A percentile compares a stretch with the other conserved stretches of the same genome.
Evolutionary conservation across 192 early-diverging fungal species (phyloP).

Genomic region (Coemansia sp.): DNA sequence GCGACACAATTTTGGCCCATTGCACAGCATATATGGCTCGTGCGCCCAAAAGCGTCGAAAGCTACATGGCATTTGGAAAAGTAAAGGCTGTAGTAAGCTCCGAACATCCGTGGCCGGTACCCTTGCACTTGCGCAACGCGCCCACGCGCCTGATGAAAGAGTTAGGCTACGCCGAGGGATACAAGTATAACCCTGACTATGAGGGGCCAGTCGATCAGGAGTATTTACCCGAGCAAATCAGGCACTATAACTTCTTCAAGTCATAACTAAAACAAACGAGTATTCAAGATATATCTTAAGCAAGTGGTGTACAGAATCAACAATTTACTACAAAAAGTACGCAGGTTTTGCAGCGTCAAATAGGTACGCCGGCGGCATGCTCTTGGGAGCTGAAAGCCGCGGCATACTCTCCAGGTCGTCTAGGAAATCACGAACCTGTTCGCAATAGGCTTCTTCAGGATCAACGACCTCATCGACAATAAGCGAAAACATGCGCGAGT

Average conservation of each 20-base stretch:
- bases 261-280: no score
- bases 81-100: slow-evolving; percentile 63
- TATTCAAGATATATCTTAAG: no score
- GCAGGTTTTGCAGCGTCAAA: no score
- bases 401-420: slow-evolving; percentile 41
- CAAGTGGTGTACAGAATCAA: no score
- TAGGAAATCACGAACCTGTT: slow-evolving; percentile 46
- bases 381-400: slow-evolving; percentile 6
- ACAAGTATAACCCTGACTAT: slow-evolving; percentile 83
- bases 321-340: no score
- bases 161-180: slow-evolving; percentile 74
- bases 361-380: no score
- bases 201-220: slow-evolving; percentile 72
- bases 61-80: slow-evolving; percentile 72
- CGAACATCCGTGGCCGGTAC: slow-evolving; percentile 75
- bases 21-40: slow-evolving; percentile 75
- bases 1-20: slow-evolving; percentile 81
- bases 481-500: slow-evolving; percentile 43
- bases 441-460: slow-evolving; percentile 50
- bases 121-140: slow-evolving; percentile 81
- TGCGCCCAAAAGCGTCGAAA: slow-evolving; percentile 79
- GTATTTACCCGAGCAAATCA: slow-evolving; percentile 73
- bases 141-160: slow-evolving; percentile 80
- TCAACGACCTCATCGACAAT: slow-evolving; percentile 51
- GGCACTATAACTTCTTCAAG: slow-evolving; percentile 59